These are phyloP conservation scores for Podila horticola DNA, from an alignment of 192 early-diverging fungal species.

Conservation along the genomic window DNA sequence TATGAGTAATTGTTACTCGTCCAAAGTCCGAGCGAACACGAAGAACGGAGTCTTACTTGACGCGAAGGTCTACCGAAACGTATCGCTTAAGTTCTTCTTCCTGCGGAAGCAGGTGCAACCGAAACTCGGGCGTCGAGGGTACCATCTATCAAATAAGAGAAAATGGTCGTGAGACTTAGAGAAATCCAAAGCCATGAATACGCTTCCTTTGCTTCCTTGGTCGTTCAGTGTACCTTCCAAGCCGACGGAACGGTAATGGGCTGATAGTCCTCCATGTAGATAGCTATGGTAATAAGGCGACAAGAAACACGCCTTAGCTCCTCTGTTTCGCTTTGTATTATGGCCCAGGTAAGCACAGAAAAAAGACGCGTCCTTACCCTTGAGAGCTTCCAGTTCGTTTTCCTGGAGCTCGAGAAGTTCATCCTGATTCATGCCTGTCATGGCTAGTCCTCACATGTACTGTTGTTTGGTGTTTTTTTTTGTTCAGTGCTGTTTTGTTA, in stretches of 20 bases:
- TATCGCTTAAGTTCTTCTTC: conserved; percentile 57
- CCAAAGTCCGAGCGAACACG: background rate
- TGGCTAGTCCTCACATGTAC: conserved; percentile 11
- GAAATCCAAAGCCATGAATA: background rate
- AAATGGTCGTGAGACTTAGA: background rate
- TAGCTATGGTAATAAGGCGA: conserved; percentile 48
- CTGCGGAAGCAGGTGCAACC: conserved; percentile 58
- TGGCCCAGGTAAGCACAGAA: background rate
- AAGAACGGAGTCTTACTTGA: conserved; percentile 53
- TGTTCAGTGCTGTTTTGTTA: no score
- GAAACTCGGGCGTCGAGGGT: conserved; percentile 58
- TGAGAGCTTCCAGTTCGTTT: conserved; percentile 77
- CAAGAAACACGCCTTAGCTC: background rate
- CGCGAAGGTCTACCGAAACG: conserved; percentile 59
- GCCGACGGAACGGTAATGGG: conserved; percentile 55
- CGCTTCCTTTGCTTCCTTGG: background rate
- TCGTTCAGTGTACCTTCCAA: conserved; percentile 57
- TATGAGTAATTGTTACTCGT: no score
- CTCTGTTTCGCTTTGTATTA: background rate
- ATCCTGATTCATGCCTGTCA: conserved; percentile 54
- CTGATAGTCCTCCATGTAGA: conserved; percentile 69
- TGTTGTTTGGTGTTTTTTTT: background rate
- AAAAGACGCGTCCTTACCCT: conserved; percentile 42
- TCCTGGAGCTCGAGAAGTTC: conserved; percentile 70
- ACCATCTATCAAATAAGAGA: conserved; percentile 43